Evolutionary conservation across 1,139 yeast species (phyloP), one percentile per base, ranked within the genome.

Genomic region (Pichia sp.): DNA sequence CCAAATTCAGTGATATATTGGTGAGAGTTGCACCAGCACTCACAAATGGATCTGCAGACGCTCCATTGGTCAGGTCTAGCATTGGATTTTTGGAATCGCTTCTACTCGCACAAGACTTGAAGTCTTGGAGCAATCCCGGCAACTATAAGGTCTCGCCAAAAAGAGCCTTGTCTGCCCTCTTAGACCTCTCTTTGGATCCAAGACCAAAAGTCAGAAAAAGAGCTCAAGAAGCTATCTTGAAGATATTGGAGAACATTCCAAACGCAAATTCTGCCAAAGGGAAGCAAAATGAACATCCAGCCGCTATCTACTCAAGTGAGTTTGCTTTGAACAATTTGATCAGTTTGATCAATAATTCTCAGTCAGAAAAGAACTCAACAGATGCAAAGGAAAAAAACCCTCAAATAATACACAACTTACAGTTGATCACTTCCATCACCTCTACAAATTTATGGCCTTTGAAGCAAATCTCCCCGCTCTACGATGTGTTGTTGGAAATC

Each of bases 181-280:
- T 93, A 58, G 92, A 90, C 65, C 77, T 90, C 60, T 81, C 93
- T 0, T 73, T 88, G 53, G 99, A 95, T 69, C 85, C 89, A 47
- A 81, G 99, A 68, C 99, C 99, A 38, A 95, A 95, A 67, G 96
- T 95, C 11, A 83, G 99, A 70, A 90, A 88, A 80, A 84, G 97
- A 75, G 96, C 98, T 1, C 88, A 86, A 63, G 99, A 93, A 57
- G 88, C 97, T 1, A 77, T 93, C 23, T 72, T 78, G 49, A 77
- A 75, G 5, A 75, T 93, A 36, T 74, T 93, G 60, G 42, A 42
- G 8, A 48, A 49, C 15, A 92, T 95, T 15, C 96, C 38, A 32
- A 8, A 8, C 97, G 11, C 80, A 90, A 0, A 86, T 92, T n/a
- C 41, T 96, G 8, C 75, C 83, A 15, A 78, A 85, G 7, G 84